Percentiles rank a stretch among this genome's conserved stretches.
Conservation (phyloP, 169 alveolate species). For the Plasmodium sp. region DNA sequence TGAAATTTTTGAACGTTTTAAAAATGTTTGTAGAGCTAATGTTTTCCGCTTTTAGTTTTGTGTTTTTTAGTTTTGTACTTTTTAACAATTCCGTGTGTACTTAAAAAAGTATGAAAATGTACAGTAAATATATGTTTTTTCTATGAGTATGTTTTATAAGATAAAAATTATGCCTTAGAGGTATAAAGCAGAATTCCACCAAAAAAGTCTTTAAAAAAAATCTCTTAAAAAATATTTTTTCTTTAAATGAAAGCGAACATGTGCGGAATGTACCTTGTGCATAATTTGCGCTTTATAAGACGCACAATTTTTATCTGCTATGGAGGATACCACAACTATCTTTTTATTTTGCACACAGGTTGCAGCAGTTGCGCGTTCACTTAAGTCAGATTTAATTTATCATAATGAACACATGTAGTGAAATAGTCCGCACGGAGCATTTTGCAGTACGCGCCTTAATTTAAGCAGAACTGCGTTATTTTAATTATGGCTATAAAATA, state of each 20-base stretch:
- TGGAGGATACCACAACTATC: background rate
- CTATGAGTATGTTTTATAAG: background rate
- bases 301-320: background rate
- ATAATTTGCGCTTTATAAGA: background rate
- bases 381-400: too few relatives aligned
- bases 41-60: background rate
- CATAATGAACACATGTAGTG: too few relatives aligned
- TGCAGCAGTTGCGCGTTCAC: too few relatives aligned
- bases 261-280: background rate
- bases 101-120: background rate
- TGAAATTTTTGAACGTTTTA: background rate
- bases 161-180: background rate
- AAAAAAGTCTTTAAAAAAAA: background rate
- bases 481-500: background rate
- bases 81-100: background rate
- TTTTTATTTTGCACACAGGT: background rate
- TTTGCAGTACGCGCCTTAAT: background rate
- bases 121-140: background rate
- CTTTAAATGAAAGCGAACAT: background rate
- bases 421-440: too few relatives aligned
- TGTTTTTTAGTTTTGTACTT: background rate
- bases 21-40: background rate
- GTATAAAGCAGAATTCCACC: background rate
- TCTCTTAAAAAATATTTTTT: background rate
- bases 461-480: background rate